Evolutionary conservation across 306 rosid genomes (phyloP), one percentile per base, ranked within the genome.

Genomic region (Psophocarpus tetragonolobus): DNA sequence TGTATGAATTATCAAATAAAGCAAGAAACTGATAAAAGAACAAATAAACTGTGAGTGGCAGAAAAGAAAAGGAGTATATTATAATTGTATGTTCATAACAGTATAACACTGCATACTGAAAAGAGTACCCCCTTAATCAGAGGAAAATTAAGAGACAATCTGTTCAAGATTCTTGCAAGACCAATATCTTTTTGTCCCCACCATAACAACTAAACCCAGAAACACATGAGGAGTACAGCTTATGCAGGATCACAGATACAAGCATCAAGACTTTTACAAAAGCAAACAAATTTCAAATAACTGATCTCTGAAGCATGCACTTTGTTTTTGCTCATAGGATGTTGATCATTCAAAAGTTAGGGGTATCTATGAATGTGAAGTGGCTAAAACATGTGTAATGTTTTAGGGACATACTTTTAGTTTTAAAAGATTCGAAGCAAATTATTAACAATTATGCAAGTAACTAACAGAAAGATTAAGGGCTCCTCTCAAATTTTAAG

Each of bases 161-260:
- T 67, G 54, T 81, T 73, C 15, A 64, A 71, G 75, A 74, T 82
- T 80, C 87, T 84, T 84, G 81, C 66, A 45, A 33, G 53, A 51
- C 64, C 6, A 45, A 21, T n/a, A 78, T 75, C 42, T 78, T 41
- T 80, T 60, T 65, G 85, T 84, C 85, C 85, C 87, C 81, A 68
- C 85, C 84, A 77, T 68, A 77, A 68, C 73, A 50, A 73, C 63
- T 60, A 60, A 75, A 53, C 72, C 58, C 79, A 79, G 50, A 64
- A 80, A 53, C 60, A 72, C 76, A 75, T 61, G 73, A 76, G 84
- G 81, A 44, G 64, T 72, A 84, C 85, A 84, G 82, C 87, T 77
- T 76, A 62, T 68, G 24, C 48, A 29, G 75, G 53, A 29, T 64
- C 57, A 62, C 61, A 76, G 66, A 42, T 61, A 70, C 30, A 77